phyloP scores from a whole-genome alignment of 2,329 filamentous ascomycete genomes.

The Colletotrichum caudatum region DNA sequence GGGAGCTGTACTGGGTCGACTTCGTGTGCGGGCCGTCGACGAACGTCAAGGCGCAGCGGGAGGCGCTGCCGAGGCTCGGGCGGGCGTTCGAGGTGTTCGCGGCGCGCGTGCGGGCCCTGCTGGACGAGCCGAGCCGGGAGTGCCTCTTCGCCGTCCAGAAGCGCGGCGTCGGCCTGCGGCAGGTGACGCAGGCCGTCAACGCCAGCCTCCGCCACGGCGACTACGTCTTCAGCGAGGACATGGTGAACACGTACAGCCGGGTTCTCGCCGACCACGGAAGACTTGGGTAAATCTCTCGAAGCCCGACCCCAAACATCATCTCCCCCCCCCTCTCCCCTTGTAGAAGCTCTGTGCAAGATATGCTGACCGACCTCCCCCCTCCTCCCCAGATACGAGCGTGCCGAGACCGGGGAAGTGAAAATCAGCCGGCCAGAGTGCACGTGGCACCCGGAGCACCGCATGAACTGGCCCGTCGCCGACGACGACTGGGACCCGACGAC shows the following conservation, averaged over 20 bases:
- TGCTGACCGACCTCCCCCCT: neutral
- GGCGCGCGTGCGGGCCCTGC: conserved; percentile 48
- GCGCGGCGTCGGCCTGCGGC: neutral
- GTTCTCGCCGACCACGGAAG: conserved; percentile 45
- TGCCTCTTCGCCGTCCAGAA: conserved; percentile 44
- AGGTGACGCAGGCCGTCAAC: conserved; percentile 22
- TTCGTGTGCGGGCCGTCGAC: conserved; percentile 41
- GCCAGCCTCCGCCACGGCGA: conserved; percentile 12
- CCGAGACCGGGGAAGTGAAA: conserved; percentile 40
- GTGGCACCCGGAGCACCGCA: conserved; percentile 50
- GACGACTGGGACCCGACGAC: conserved; percentile 23
- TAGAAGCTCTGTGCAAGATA: too few relatives aligned
- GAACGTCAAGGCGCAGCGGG: conserved; percentile 44
- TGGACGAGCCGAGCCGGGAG: conserved; percentile 47
- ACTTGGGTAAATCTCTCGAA: conserved; percentile 40
- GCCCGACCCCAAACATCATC: neutral
- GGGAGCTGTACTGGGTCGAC: conserved; percentile 35
- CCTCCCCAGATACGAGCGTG: conserved; percentile 3
- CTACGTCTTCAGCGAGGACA: conserved; percentile 34
- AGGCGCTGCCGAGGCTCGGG: conserved; percentile 29
- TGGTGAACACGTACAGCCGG: conserved; percentile 47
- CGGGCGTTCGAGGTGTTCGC: conserved; percentile 49
- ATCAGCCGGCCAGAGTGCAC: conserved; percentile 46
- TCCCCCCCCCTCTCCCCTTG: too few relatives aligned
- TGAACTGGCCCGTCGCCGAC: conserved; percentile 45